Base-by-base conservation (phyloP, 139 green algal genomes). In the Micractinium sp. region DNA sequence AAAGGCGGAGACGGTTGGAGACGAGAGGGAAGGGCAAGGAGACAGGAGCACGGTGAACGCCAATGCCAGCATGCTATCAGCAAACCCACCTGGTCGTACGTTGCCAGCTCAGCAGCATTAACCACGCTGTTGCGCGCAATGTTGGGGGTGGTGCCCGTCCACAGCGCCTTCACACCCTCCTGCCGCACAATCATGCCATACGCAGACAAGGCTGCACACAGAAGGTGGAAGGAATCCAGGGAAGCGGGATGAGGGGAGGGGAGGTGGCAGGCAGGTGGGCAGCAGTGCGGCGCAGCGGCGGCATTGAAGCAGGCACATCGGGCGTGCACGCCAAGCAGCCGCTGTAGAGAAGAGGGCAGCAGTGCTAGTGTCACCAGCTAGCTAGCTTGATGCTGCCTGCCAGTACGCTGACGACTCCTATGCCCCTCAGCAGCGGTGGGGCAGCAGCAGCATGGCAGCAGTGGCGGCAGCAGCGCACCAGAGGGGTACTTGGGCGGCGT, bases 21-120 rank as follows among this genome's bases (percentile, higher is more conserved):
- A n/a, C n/a, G n/a, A n/a, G 63, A 22, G 63, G 3, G 16, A 22
- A 22, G 63, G 63, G 63, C 13, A 19, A 73, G 16, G 20, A 73
- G 63, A 4, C 63, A 27, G 63, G 14, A 66, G 60, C 60, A 16
- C 60, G 14, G 60, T 16, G 16, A n/a, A 16, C 19, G 27, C 19
- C 19, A 18, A 74, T 27, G 22, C 16, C 66, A n/a, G 66, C 66
- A n/a, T 74, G n/a, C n/a, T n/a, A n/a, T n/a, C n/a, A n/a, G n/a
- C n/a, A 19, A 3, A 3, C 38, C 39, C 77, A 98, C 95, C 93
- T 99, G 96, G 93, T 99, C 97, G 86, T 99, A 99, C 16, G 90
- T 96, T 67, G 97, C 97, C 78, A 99, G 95, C 94, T 99, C 98
- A 0, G 96, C 96, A 16, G 98, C 98, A 87, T 99, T 99, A 90